Evolutionary conservation across 805 yeast species (phyloP).

Genomic region (Kuraishia ogatae): DNA sequence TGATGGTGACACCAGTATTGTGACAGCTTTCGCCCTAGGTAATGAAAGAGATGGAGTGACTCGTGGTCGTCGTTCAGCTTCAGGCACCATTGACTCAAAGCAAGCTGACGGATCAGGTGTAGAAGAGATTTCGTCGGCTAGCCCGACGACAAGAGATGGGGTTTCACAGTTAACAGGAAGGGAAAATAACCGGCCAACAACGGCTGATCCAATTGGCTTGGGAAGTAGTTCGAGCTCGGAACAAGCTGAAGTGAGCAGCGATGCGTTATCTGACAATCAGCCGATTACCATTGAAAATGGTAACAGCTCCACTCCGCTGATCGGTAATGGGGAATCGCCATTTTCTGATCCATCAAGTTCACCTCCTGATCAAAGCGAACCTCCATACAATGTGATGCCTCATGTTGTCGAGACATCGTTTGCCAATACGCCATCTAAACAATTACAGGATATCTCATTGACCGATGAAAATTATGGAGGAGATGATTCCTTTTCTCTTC

Average conservation of each 20-base stretch:
- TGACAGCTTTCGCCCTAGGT: background rate
- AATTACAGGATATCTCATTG: background rate
- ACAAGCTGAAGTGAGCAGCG: background rate
- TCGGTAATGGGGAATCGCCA: background rate
- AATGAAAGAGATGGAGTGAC: too few species aligned
- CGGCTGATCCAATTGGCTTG: background rate
- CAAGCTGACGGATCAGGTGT: background rate
- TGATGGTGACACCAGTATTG: background rate
- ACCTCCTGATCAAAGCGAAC: background rate
- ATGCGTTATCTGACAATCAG: background rate
- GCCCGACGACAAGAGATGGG: background rate
- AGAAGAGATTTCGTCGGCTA: background rate
- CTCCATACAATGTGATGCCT: background rate
- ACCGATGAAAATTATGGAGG: constrained; percentile 1
- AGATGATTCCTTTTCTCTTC: constrained; percentile 2
- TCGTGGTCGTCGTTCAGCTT: background rate
- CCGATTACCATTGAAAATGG: background rate
- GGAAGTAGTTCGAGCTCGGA: background rate
- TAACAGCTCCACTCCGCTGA: background rate
- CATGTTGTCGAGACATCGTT: background rate
- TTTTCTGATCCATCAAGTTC: background rate
- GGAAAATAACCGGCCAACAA: too few species aligned
- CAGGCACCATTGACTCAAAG: background rate
- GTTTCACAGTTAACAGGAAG: background rate
- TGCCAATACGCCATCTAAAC: background rate